phyloP scores from a whole-genome alignment of 371 early-diverging fungal species.

The Encephalitozoon intestinalis region DNA sequence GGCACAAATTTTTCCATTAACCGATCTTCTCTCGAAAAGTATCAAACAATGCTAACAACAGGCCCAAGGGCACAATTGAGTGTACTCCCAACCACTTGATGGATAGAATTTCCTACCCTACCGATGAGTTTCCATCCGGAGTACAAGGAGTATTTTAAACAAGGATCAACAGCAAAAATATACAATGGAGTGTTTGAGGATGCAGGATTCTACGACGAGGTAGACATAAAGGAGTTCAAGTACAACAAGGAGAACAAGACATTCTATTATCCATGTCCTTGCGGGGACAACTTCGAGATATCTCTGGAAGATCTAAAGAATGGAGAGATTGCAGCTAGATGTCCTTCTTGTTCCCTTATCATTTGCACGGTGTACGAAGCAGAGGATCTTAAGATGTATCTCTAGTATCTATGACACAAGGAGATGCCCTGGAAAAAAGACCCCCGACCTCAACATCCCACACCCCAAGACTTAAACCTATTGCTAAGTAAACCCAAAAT shows the following conservation, averaged over 20 bases:
- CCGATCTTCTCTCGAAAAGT: background rate
- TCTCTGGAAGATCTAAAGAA: constrained; percentile 71
- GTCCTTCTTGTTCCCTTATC: constrained; percentile 86
- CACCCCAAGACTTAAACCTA: background rate
- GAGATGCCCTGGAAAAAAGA: no score
- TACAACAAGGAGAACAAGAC: constrained; percentile 72
- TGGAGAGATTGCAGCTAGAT: constrained; percentile 82
- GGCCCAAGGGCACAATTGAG: no score
- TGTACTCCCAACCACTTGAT: background rate
- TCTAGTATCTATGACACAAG: background rate
- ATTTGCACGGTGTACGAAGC: constrained; percentile 64
- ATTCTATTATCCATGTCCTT: constrained; percentile 96
- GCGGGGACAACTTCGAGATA: constrained; percentile 94
- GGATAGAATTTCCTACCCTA: background rate
- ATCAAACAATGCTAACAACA: no score
- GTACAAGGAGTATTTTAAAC: background rate
- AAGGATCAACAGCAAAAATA: background rate
- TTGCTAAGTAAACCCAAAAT: background rate
- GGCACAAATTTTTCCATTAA: constrained; percentile 39
- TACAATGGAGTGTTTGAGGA: background rate
- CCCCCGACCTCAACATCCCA: no score
- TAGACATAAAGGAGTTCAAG: constrained; percentile 89
- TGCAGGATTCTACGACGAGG: constrained; percentile 60
- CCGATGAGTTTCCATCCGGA: background rate
- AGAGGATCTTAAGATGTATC: constrained; percentile 9